Conservation (phyloP, 176 grass and related monocot genomes). For the Olyra latifolia region DNA sequence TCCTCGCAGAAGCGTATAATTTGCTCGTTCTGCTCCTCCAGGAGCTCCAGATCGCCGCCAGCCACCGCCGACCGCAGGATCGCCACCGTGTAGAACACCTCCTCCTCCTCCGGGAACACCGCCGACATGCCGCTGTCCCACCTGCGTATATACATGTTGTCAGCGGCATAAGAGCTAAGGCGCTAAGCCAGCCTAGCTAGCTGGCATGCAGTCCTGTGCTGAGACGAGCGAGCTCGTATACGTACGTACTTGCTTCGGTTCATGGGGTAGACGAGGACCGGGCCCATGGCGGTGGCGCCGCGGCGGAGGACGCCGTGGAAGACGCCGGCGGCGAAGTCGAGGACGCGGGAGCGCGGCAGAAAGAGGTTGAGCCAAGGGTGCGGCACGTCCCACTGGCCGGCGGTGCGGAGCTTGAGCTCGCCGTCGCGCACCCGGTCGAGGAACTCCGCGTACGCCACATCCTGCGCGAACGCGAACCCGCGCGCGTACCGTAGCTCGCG, state of each 20-base stretch:
- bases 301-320: slow-evolving; percentile 56
- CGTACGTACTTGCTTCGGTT: slow-evolving; percentile 48
- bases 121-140: slow-evolving; percentile 60
- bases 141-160: background rate
- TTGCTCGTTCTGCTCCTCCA: slow-evolving; percentile 61
- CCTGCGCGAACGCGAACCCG: slow-evolving; percentile 50
- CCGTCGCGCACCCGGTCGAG: slow-evolving; percentile 55
- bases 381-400: slow-evolving; percentile 61
- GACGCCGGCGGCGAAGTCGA: slow-evolving; percentile 56
- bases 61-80: slow-evolving; percentile 45
- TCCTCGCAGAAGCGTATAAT: slow-evolving; percentile 54
- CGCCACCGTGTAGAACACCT: slow-evolving; percentile 72
- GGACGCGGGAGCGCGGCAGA: slow-evolving; percentile 60
- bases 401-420: slow-evolving; percentile 55
- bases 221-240: too few species aligned
- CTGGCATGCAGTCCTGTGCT: too few species aligned
- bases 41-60: slow-evolving; percentile 18
- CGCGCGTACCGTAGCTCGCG: slow-evolving; percentile 44
- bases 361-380: slow-evolving; percentile 90
- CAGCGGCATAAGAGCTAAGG: too few species aligned
- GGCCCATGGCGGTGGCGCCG: slow-evolving; percentile 15
- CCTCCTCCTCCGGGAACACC: slow-evolving; percentile 50
- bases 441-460: slow-evolving; percentile 61
- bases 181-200: too few species aligned
- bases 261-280: slow-evolving; percentile 70